Evolutionary conservation across 2,329 filamentous ascomycete genomes (phyloP), one percentile per base, ranked within the genome.

Genomic region (Peltaster fructicola): DNA sequence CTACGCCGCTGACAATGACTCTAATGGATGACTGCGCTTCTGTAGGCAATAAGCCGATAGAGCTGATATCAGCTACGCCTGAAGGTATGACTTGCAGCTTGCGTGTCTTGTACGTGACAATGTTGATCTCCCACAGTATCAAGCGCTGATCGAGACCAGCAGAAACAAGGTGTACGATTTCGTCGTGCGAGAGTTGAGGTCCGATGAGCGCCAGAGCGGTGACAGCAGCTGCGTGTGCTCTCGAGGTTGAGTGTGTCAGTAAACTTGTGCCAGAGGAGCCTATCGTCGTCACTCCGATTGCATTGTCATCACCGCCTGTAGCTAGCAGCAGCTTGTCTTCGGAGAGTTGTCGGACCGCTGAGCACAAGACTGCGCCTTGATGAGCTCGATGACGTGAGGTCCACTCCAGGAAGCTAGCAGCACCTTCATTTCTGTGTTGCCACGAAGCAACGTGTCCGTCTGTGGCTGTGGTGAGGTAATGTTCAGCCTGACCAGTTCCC

Each of bases 261-360:
- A 33, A 27, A 40, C 9, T 15, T 15, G 8, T 12, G 13, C 8
- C 16, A 3, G 11, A 6, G 7, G 21, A 15, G 15, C 5, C 7
- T 5, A 30, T n/a, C 12, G 62, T 43, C 0, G 63, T 65, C 7
- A 79, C 41, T 1, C 65, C 73, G 0, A 95, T 48, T 3, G 75
- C 74, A 33, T 88, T 88, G 48, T 95, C 88, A 40, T 98, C 88
- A 12, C 88, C 82, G 14, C 79, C 81, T 0, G 80, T 82, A 4
- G 79, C 48, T 10, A 91, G 43, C 1, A 77, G 36, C 36, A 54
- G 37, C 25, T 50, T 35, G n/a, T 37, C 39, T 15, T 44, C 33
- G 10, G 41, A 36, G 8, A 57, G 25, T 14, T 39, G 22, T 2
- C 47, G 30, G 4, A 51, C 25, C 3, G 53, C 44, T 29, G 64